Percentiles rank a stretch among this genome's conserved stretches.
Evolutionary conservation across 805 yeast species (phyloP).

Genomic region (Candida jianshihensis): DNA sequence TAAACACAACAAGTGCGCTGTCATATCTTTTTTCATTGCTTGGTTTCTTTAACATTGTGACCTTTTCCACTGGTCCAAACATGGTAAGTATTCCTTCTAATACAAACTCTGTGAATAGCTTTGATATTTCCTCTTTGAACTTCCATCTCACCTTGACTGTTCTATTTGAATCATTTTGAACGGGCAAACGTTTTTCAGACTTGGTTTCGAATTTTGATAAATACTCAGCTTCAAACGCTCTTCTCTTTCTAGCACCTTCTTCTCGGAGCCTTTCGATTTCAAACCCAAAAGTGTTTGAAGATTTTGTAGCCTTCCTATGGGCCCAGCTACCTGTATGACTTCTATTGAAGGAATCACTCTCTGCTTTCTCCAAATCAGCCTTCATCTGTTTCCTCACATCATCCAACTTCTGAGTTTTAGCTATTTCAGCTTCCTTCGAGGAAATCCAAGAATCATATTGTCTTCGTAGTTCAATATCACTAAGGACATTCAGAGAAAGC

Average conservation of each 20-base stretch:
- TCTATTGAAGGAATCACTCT: conserved; percentile 3
- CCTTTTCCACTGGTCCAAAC: conserved; percentile 16
- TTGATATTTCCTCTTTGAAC: conserved; percentile 15
- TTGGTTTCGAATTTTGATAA: conserved; percentile 4
- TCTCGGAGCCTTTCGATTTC: conserved; percentile 17
- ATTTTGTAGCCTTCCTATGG: conserved; percentile 5
- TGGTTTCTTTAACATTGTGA: conserved; percentile 8
- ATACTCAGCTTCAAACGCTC: conserved; percentile 10
- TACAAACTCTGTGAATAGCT: conserved; percentile 16
- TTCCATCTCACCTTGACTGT: conserved; percentile 19
- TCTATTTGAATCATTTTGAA: conserved; percentile 1
- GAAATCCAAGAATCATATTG: conserved; percentile 50
- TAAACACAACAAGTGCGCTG: conserved; percentile 12
- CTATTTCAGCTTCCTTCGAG: conserved; percentile 3
- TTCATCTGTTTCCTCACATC: conserved; percentile 15
- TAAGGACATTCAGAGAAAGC: conserved; percentile 74
- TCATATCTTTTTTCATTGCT: conserved; percentile 11
- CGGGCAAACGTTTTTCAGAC: not conserved
- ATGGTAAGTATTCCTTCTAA: conserved; percentile 17
- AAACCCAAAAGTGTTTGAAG: conserved; percentile 7
- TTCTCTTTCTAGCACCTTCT: conserved; percentile 19
- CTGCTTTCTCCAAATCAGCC: conserved; percentile 19
- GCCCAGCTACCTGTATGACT: conserved; percentile 8
- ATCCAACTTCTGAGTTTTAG: conserved; percentile 9
- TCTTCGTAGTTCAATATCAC: conserved; percentile 75